Evolutionary conservation across 208 protist genomes (phyloP).

Genomic region (Acanthamoeba culbertsoni): DNA sequence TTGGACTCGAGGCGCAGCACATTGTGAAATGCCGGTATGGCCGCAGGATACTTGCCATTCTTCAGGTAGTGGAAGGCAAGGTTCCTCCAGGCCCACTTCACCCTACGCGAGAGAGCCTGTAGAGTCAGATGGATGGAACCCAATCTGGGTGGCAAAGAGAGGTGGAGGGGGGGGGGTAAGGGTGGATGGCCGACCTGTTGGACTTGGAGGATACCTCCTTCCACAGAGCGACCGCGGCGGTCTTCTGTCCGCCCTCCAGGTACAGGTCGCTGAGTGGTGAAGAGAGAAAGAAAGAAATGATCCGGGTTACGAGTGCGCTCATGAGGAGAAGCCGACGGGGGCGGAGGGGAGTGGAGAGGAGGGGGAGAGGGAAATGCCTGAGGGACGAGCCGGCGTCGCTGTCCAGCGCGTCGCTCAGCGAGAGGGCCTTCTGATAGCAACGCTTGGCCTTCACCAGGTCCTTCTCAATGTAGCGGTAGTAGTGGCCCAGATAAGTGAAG

Average conservation of each 20-base stretch:
- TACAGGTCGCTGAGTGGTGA: constrained; percentile 4
- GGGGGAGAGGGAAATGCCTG: background rate
- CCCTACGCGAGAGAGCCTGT: background rate
- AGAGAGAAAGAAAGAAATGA: background rate
- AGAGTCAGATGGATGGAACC: background rate
- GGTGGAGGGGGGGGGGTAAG: background rate
- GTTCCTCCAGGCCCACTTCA: constrained; percentile 37
- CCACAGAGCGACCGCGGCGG: constrained; percentile 22
- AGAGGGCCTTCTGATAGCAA: constrained; percentile 46
- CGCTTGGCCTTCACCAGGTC: constrained; percentile 25
- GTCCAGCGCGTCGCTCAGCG: background rate
- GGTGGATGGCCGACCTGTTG: background rate
- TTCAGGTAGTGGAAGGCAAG: constrained; percentile 13
- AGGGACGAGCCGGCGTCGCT: background rate
- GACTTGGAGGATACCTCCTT: constrained; percentile 36
- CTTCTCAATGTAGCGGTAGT: background rate
- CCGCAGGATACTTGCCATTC: background rate
- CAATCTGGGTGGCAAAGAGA: background rate
- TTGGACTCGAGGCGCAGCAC: background rate
- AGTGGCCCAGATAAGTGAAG: constrained; percentile 50
- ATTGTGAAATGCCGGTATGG: constrained; percentile 37
- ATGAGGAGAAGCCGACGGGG: too few relatives aligned
- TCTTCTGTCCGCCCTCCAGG: background rate
- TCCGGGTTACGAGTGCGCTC: too few relatives aligned
- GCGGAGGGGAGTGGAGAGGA: background rate